These are phyloP conservation scores for Akanthomyces uredinophilus DNA, from an alignment of 2,329 filamentous ascomycete genomes.

Conservation along the genomic window DNA sequence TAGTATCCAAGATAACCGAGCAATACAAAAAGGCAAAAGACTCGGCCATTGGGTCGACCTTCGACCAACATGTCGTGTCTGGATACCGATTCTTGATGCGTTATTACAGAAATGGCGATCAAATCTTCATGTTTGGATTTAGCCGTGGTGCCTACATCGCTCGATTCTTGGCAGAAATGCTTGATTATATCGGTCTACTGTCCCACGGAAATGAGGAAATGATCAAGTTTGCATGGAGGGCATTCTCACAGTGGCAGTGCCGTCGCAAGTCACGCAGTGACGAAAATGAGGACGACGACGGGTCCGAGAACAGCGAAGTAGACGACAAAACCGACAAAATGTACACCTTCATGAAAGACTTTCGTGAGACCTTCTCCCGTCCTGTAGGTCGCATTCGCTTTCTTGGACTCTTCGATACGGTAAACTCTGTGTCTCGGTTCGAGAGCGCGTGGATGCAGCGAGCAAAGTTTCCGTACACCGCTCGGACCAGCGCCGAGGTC, in stretches of 20 bases:
- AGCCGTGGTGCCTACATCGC: conserved; percentile 69
- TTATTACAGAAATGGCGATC: conserved; percentile 59
- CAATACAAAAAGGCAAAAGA: conserved; percentile 73
- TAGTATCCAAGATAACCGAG: conserved; percentile 52
- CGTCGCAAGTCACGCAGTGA: conserved; percentile 64
- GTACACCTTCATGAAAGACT: conserved; percentile 71
- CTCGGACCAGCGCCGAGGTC: conserved; percentile 51
- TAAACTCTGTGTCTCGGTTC: conserved; percentile 74
- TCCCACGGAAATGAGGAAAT: conserved; percentile 82
- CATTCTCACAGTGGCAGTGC: conserved; percentile 68
- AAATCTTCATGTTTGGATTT: conserved; percentile 71
- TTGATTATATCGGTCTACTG: conserved; percentile 74
- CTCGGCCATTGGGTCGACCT: conserved; percentile 72
- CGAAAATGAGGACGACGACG: conserved; percentile 40
- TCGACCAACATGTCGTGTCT: conserved; percentile 77
- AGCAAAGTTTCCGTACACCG: conserved; percentile 68
- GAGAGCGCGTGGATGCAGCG: conserved; percentile 74
- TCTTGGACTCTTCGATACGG: conserved; percentile 75
- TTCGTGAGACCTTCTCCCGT: conserved; percentile 74
- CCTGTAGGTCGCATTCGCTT: conserved; percentile 70
- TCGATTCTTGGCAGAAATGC: conserved; percentile 75
- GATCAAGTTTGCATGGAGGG: conserved; percentile 79
- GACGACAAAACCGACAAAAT: conserved; percentile 40
- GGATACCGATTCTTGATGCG: conserved; percentile 77
- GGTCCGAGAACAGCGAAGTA: conserved; percentile 32